Percentiles rank a stretch among this genome's conserved stretches.
Conservation (phyloP, 768 basidiomycete species). For the Grammothele lineata region DNA sequence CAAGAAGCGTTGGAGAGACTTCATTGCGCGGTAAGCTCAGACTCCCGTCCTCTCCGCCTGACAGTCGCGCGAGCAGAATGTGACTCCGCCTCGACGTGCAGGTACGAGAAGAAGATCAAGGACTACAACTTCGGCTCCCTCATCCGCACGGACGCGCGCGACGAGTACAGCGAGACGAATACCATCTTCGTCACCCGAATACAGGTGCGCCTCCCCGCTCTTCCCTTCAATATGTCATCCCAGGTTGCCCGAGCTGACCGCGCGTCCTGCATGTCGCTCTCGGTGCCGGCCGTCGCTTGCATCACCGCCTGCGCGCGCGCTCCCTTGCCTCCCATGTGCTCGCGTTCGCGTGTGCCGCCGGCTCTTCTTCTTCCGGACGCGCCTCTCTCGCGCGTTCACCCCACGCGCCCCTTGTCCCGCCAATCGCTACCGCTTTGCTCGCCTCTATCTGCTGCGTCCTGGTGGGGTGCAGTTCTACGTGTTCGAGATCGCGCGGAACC, state of each 20-base stretch:
- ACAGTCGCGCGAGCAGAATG: not conserved
- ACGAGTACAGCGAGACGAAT: conserved; percentile 88
- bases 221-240: not conserved
- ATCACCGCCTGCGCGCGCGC: too few relatives aligned
- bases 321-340: too few relatives aligned
- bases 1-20: conserved; percentile 88
- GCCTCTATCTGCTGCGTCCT: too few relatives aligned
- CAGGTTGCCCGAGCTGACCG: not conserved
- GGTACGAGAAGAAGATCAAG: conserved; percentile 86
- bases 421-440: too few relatives aligned
- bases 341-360: too few relatives aligned
- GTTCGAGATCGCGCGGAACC: conserved; percentile 92
- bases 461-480: conserved; percentile 85
- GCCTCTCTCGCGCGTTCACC: not conserved
- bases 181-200: conserved; percentile 86
- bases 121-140: conserved; percentile 98
- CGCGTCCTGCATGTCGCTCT: not conserved
- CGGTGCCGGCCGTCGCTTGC: too few relatives aligned
- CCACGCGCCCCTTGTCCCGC: too few relatives aligned
- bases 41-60: not conserved
- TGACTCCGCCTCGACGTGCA: conserved; percentile 23
- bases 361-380: not conserved
- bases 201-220: conserved; percentile 41
- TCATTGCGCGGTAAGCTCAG: conserved; percentile 62
- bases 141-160: conserved; percentile 72